Evolutionary conservation across 768 basidiomycete species (phyloP).

Genomic region (Lactarius deliciosus): DNA sequence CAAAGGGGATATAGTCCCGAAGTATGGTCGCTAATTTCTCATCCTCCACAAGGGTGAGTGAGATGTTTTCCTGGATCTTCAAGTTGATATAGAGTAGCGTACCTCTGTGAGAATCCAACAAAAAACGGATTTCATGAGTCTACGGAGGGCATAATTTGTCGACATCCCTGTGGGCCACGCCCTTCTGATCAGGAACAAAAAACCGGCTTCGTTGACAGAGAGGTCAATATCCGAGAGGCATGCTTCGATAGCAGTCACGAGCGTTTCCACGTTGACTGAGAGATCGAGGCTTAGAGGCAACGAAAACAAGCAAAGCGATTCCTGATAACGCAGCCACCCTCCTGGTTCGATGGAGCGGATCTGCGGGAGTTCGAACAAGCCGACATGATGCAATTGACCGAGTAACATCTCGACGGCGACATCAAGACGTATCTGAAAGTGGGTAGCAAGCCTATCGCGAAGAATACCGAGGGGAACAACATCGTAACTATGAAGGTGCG

Average conservation of each 20-base stretch:
- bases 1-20: constrained; percentile 62
- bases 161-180: constrained; percentile 75
- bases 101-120: constrained; percentile 78
- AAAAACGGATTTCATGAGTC: constrained; percentile 57
- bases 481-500: constrained; percentile 52
- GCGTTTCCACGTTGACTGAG: constrained; percentile 67
- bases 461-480: constrained; percentile 58
- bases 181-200: constrained; percentile 63
- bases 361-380: constrained; percentile 57
- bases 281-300: constrained; percentile 71
- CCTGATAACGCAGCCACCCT: constrained; percentile 35
- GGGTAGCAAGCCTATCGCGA: constrained; percentile 55
- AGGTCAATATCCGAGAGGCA: constrained; percentile 71
- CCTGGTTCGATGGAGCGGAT: constrained; percentile 40
- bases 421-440: constrained; percentile 58
- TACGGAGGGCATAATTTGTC: constrained; percentile 65
- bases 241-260: constrained; percentile 69
- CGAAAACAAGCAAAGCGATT: constrained; percentile 56
- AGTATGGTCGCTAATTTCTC: constrained; percentile 64
- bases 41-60: constrained; percentile 46
- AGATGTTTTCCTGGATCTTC: not conserved
- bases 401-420: constrained; percentile 53
- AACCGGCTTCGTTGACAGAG: constrained; percentile 69
- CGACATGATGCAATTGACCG: constrained; percentile 58
- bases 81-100: constrained; percentile 19